Percentiles rank a stretch among this genome's conserved stretches.
Evolutionary conservation across 257 asterid genomes (phyloP).

Genomic region (Nicotiana otophora): DNA sequence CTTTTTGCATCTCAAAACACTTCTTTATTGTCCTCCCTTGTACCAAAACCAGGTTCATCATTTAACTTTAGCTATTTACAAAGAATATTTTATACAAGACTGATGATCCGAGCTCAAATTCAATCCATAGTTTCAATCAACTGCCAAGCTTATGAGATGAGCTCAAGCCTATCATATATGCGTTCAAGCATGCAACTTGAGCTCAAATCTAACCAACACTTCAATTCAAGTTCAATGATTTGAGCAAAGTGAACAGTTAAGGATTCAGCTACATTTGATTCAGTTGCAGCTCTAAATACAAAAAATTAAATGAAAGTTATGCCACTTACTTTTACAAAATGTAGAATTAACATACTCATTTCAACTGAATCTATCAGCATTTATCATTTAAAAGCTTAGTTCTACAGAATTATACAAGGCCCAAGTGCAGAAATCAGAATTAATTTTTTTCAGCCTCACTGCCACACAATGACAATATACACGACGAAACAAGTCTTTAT

Average conservation of each 20-base stretch:
- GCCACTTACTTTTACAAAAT: not conserved
- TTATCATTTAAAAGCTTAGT: not conserved
- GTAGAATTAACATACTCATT: not conserved
- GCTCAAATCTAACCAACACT: conserved; percentile 2
- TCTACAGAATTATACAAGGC: not conserved
- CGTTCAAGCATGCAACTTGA: not conserved
- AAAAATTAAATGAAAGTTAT: not conserved
- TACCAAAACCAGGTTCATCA: not conserved
- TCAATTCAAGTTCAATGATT: not conserved
- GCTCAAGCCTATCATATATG: not conserved
- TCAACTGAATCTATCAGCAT: not conserved
- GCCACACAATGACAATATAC: conserved; percentile 13
- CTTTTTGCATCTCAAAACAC: not conserved
- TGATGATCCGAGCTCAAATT: not conserved
- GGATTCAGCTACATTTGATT: not conserved
- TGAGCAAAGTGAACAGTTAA: not conserved
- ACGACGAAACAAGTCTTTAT: not conserved
- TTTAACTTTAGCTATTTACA: not conserved
- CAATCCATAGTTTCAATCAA: not conserved
- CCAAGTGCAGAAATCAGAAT: not conserved
- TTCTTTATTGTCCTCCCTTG: not conserved
- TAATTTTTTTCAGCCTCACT: not conserved
- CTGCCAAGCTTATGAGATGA: not conserved
- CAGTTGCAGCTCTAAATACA: not conserved
- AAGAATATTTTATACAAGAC: not conserved